Base-by-base conservation (phyloP, 148 eudicot species). In the Vaccinium vitisidaea region DNA sequence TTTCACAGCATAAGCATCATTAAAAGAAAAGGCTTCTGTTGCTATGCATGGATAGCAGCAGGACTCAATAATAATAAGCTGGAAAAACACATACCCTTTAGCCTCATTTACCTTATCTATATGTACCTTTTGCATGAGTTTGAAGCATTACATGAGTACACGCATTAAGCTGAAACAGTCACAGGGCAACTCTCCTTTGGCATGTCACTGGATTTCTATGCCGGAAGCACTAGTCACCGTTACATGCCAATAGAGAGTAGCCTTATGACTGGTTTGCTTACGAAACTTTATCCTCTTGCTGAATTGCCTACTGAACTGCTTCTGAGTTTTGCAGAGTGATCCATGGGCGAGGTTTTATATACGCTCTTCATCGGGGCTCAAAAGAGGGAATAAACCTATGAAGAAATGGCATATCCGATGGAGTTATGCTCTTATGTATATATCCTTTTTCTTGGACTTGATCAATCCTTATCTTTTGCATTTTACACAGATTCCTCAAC, bases 221-320 rank as follows among this genome's bases (percentile, higher is more conserved):
- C 63, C 4, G 36, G 27, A 6, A 12, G 36, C 32, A 65, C 16
- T 19, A 56, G 13, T 21, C 61, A 56, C 2, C 80, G n/a, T 67
- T 30, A 25, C 87, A 88, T 86, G 92, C 92, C 92, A 90, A 88
- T 3, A 16, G 61, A 90, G 84, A 85, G 89, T 67, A 78, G 89
- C 89, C 90, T 89, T 83, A 82, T 16, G 27, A 90, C 86, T 88
- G 84, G n/a, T 88, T 85, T 23, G 86, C 89, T 87, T 89, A 79
- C 8, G 5, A 56, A 74, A 11, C 6, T 81, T 50, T 1, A 67
- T 56, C 65, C 49, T 9, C 23, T 58, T 32, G 49, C 49, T 77
- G 32, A 52, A 36, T 7, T 74, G 65, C 79, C 75, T 30, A 43
- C 3, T 32, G n/a, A 73, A 36, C 30, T 73, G 18, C 53, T 16